Percentiles rank a stretch among this genome's conserved stretches.
Evolutionary conservation across 1,284 basidiomycete genomes (phyloP).

Genomic region (Stygiomarasmius scandens): DNA sequence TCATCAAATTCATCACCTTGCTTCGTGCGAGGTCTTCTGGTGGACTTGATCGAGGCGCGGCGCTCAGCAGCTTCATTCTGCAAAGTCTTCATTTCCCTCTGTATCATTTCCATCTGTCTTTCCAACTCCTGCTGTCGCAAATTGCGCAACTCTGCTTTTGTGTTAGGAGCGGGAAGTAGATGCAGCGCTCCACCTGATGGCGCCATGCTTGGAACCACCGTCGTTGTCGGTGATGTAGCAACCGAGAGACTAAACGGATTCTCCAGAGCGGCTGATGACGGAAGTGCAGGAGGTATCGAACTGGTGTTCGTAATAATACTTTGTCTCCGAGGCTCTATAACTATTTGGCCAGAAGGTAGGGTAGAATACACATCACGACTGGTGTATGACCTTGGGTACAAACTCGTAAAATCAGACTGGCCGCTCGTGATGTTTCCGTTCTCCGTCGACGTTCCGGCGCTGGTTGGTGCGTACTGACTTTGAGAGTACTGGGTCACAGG

Average conservation of each 20-base stretch:
- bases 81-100: constrained; percentile 28
- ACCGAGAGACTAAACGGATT: not conserved
- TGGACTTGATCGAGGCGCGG: not conserved
- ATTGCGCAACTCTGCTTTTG: constrained; percentile 18
- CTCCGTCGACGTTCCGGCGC: not conserved
- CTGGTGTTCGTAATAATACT: not conserved
- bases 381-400: not conserved
- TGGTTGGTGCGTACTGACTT: not conserved
- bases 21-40: not conserved
- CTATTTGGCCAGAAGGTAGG: constrained; percentile 3
- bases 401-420: not conserved
- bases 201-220: not conserved
- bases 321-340: not conserved
- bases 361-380: constrained; percentile 3
- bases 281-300: not conserved
- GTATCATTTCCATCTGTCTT: constrained; percentile 23
- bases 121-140: constrained; percentile 26
- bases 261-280: not conserved
- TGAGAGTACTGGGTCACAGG: not conserved
- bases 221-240: not conserved
- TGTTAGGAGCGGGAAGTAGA: not conserved
- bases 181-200: too few relatives aligned
- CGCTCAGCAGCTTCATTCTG: constrained; percentile 20
- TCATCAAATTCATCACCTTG: constrained; percentile 12
- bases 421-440: not conserved